These are phyloP conservation scores for Aureobasidium lini DNA, from an alignment of 2,329 filamentous ascomycete genomes.

Conservation along the genomic window DNA sequence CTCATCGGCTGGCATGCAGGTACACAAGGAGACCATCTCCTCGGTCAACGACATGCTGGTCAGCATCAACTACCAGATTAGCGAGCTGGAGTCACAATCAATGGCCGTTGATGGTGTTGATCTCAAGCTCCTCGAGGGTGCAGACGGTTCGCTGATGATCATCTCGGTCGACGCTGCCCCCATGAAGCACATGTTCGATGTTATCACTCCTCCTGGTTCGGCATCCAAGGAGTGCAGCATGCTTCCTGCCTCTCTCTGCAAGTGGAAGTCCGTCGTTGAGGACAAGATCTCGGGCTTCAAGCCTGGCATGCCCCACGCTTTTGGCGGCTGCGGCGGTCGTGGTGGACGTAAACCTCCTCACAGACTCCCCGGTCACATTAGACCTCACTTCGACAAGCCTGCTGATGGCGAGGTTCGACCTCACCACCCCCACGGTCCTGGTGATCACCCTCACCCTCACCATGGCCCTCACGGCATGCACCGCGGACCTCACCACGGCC, in stretches of 20 bases:
- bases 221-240: slow-evolving; percentile 28
- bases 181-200: slow-evolving; percentile 23
- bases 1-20: slow-evolving; percentile 28
- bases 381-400: slow-evolving; percentile 14
- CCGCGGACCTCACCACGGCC: slow-evolving; percentile 18
- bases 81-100: slow-evolving; percentile 47
- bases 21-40: slow-evolving; percentile 40
- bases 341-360: slow-evolving; percentile 17
- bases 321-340: slow-evolving; percentile 21
- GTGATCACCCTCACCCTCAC: slow-evolving; percentile 4
- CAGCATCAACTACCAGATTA: slow-evolving; percentile 50
- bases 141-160: slow-evolving; percentile 49
- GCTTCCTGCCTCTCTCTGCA: slow-evolving; percentile 44
- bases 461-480: slow-evolving; percentile 10
- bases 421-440: slow-evolving; percentile 17
- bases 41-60: slow-evolving; percentile 48
- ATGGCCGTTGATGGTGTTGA: slow-evolving; percentile 50
- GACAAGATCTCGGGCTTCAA: slow-evolving; percentile 37
- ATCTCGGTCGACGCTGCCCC: slow-evolving; percentile 33
- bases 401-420: slow-evolving; percentile 9
- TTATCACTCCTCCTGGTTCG: background rate
- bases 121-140: slow-evolving; percentile 55
- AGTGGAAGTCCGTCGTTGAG: slow-evolving; percentile 46
- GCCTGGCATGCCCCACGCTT: slow-evolving; percentile 19
- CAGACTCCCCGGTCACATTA: slow-evolving; percentile 23